Base-by-base conservation (phyloP, 257 asterid genomes). In the Gardenia jasminoides region DNA sequence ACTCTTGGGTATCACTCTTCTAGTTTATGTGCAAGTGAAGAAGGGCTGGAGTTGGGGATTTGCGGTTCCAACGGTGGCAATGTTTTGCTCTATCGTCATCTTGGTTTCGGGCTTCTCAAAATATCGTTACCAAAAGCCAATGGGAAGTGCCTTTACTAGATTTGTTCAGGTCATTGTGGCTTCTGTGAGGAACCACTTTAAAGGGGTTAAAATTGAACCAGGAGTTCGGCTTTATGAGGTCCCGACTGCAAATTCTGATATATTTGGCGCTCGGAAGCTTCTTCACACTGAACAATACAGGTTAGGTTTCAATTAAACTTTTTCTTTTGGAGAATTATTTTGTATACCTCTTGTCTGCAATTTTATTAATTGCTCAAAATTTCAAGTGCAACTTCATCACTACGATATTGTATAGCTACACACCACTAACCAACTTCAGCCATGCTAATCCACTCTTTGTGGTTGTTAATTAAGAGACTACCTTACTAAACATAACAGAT, bases 1-100 rank as follows among this genome's bases (percentile, higher is more conserved):
- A 39, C 87, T 93, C 24, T 61, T 90, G 74, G 97, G 97, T 15
- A 89, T 93, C 59, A 93, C 97, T 0, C 76, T 93, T 15, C 7
- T 93, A 59, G 97, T 93, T 70, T 93, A 89, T 58, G n/a, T 91
- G 0, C 90, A 91, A 82, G 88, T 82, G 0, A 80, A 86, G 74
- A 89, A 86, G 19, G 97, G 97, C 0, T 93, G 91, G 90, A 74
- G 56, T 50, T 93, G 97, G 97, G 97, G 97, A 41, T 91, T 93
- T 41, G 96, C 83, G 3, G 84, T 89, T 17, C 96, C 98, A 0
- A 87, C 96, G 0, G 89, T 50, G 0, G 83, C 80, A 4, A 87
- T 87, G 89, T 83, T 91, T 61, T 72, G 84, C 30, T 90, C 97
- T 0, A 30, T 89, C 9, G 31, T 89, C 16, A 76, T 90, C 15